These are phyloP conservation scores for Penicillium oxalicum DNA, from an alignment of 2,329 filamentous ascomycete genomes.

Conservation along the genomic window DNA sequence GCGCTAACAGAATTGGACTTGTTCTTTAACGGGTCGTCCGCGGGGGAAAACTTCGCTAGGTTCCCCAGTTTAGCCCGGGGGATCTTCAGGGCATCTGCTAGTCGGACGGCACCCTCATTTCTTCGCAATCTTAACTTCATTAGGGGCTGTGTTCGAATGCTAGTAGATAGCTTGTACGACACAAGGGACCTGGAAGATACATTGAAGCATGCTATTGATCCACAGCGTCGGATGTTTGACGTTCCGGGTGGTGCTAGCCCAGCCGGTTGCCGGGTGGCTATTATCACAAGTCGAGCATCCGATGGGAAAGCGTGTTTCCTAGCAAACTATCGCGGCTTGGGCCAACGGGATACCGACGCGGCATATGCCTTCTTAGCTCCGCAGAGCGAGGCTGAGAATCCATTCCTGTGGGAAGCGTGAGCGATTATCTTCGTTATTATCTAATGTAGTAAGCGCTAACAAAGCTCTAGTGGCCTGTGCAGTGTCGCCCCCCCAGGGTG, in stretches of 20 bases:
- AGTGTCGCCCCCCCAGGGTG: too few relatives aligned
- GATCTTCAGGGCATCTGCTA: constrained; percentile 4
- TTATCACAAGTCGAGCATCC: constrained; percentile 13
- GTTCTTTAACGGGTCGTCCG: constrained; percentile 9
- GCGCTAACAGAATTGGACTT: constrained; percentile 13
- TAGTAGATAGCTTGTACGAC: constrained; percentile 13
- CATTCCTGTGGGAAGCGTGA: background rate
- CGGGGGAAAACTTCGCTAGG: constrained; percentile 6
- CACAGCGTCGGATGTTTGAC: constrained; percentile 10
- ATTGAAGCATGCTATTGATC: constrained; percentile 1
- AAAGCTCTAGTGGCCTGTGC: too few relatives aligned
- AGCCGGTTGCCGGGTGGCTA: constrained; percentile 8
- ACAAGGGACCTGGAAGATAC: background rate
- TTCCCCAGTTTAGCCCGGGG: constrained; percentile 15
- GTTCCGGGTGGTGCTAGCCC: background rate
- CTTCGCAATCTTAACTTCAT: background rate
- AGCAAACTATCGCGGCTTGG: constrained; percentile 14
- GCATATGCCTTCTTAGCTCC: constrained; percentile 9
- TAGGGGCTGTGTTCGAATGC: background rate
- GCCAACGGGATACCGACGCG: background rate
- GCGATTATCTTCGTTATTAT: too few relatives aligned
- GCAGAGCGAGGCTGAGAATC: constrained; percentile 6
- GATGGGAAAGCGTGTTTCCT: constrained; percentile 16
- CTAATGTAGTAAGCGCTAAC: too few relatives aligned
- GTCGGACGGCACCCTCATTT: too few relatives aligned